Evolutionary conservation across 2,329 filamentous ascomycete genomes (phyloP).

Genomic region (Ophiostoma himal-ulmi): DNA sequence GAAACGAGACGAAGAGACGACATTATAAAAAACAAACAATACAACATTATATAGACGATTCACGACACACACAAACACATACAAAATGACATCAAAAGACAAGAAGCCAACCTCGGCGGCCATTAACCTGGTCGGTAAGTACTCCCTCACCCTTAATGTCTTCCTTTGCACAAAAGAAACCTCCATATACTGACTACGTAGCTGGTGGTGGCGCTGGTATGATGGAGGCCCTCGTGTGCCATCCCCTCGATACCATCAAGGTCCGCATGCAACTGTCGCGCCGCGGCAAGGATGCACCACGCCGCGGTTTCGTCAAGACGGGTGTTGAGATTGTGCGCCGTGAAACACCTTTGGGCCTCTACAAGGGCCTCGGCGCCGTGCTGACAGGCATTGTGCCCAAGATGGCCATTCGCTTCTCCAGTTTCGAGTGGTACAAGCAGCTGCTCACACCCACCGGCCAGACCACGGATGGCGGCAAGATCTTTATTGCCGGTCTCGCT

Average conservation of each 20-base stretch:
- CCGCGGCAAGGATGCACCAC: slow-evolving; percentile 75
- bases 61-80: slow-evolving; percentile 6
- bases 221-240: slow-evolving; percentile 97
- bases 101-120: slow-evolving; percentile 76
- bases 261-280: slow-evolving; percentile 98
- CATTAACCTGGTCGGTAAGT: slow-evolving; percentile 81
- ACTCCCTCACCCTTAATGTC: too few relatives aligned
- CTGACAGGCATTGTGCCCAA: slow-evolving; percentile 95
- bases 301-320: slow-evolving; percentile 81
- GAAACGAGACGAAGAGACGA: neutral
- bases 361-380: slow-evolving; percentile 97
- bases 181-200: slow-evolving; percentile 34
- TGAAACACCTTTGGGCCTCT: slow-evolving; percentile 87
- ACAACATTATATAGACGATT: neutral
- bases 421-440: slow-evolving; percentile 93
- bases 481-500: slow-evolving; percentile 68
- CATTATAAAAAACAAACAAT: neutral
- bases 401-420: slow-evolving; percentile 98
- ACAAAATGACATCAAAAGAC: slow-evolving; percentile 40
- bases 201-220: slow-evolving; percentile 95
- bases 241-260: slow-evolving; percentile 96
- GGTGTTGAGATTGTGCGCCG: slow-evolving; percentile 79
- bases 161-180: neutral
- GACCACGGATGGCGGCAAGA: slow-evolving; percentile 62
- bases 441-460: slow-evolving; percentile 57